These are phyloP conservation scores for Cubamyces lactineus DNA, from an alignment of 768 basidiomycete species.

Conservation along the genomic window DNA sequence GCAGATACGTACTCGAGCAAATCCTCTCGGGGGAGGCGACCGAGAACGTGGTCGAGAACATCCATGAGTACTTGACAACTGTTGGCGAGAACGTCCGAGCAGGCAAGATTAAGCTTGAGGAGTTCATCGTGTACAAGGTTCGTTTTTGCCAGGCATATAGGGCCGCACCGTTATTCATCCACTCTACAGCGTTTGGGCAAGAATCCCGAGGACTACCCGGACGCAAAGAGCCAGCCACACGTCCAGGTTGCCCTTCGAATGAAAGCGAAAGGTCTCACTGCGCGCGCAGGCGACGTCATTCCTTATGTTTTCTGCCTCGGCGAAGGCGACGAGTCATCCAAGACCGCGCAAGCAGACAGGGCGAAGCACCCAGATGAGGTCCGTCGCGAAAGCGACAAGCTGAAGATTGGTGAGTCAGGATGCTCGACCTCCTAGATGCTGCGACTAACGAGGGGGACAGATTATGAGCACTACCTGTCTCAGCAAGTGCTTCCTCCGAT, in stretches of 20 bases:
- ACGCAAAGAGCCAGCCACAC: conserved; percentile 93
- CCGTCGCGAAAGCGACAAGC: conserved; percentile 61
- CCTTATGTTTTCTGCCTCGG: conserved; percentile 91
- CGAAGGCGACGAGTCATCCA: conserved; percentile 71
- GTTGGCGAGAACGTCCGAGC: conserved; percentile 79
- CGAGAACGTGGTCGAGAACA: conserved; percentile 85
- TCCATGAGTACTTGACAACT: conserved; percentile 86
- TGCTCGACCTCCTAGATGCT: neutral
- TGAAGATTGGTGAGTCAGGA: conserved; percentile 70
- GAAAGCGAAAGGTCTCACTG: conserved; percentile 81
- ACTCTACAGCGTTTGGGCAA: conserved; percentile 82
- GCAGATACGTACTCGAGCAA: conserved; percentile 85
- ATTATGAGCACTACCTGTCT: conserved; percentile 89
- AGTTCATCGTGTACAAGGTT: conserved; percentile 95
- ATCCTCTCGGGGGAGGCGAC: conserved; percentile 91
- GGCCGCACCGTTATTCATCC: neutral
- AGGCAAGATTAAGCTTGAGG: conserved; percentile 82
- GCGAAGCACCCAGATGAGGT: conserved; percentile 96
- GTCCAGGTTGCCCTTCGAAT: conserved; percentile 93
- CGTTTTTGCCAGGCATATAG: conserved; percentile 25
- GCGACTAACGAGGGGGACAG: conserved; percentile 42
- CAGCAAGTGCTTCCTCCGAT: conserved; percentile 94
- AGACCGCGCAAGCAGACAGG: conserved; percentile 81
- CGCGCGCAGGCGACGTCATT: conserved; percentile 90
- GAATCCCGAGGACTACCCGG: conserved; percentile 96